These are phyloP conservation scores for Fusarium clavum DNA, from an alignment of 2,329 filamentous ascomycete species.

Conservation along the genomic window DNA sequence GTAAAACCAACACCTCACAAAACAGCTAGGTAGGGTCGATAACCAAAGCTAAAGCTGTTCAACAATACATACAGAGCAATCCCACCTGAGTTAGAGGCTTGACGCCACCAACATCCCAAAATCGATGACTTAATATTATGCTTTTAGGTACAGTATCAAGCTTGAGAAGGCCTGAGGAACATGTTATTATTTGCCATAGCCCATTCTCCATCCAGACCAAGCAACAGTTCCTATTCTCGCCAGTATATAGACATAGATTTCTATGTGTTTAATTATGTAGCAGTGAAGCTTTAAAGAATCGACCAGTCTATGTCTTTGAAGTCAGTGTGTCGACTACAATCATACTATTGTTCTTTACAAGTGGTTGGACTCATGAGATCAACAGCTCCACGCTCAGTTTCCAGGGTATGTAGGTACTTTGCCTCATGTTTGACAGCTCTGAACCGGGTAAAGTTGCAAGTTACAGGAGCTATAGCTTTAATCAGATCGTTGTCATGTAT, in stretches of 20 bases:
- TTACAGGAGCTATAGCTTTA: neutral
- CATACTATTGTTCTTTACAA: neutral
- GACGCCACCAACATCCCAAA: constrained; percentile 15
- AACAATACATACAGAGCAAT: constrained; percentile 11
- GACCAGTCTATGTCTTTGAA: neutral
- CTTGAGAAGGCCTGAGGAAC: neutral
- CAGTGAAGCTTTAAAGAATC: neutral
- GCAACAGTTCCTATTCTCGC: neutral
- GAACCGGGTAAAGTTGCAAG: neutral
- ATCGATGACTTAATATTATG: constrained; percentile 30
- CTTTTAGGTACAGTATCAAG: neutral
- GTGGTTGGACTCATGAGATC: neutral
- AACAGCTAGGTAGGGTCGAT: neutral
- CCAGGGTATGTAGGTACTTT: neutral
- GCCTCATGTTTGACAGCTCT: neutral
- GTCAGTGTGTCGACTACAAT: neutral
- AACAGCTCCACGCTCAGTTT: neutral
- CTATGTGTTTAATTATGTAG: too few relatives aligned
- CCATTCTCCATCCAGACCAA: neutral
- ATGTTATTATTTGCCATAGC: neutral
- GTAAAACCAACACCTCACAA: neutral
- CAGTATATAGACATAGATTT: neutral
- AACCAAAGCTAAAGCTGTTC: neutral
- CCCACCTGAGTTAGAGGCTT: neutral
- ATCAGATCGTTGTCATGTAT: neutral